Evolutionary conservation across 1,284 basidiomycete species (phyloP), one percentile per base, ranked within the genome.

Genomic region (Boletellus deceptivus): DNA sequence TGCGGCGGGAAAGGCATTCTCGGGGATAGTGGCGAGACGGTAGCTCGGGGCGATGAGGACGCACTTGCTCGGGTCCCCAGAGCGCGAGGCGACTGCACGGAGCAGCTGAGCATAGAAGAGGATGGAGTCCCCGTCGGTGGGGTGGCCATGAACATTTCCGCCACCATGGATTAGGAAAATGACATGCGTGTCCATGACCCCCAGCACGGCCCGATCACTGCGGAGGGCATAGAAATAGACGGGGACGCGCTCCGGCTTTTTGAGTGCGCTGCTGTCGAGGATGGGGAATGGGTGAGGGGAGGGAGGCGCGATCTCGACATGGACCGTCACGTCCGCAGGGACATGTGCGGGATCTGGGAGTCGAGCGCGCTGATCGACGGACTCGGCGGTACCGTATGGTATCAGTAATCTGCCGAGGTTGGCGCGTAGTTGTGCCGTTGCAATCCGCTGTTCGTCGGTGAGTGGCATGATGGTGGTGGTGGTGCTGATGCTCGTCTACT

Each of bases 161-260:
- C 58, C 58, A 9, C 58, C 55, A 9, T 59, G 58, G 3, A 60
- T 16, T 24, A 38, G 48, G 35, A 62, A 51, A 17, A 59, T 46
- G 31, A 62, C 55, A 3, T 51, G 57, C 24, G 46, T 33, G 5
- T 49, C 42, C 16, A 42, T 40, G 4, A 20, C 37, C 4, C 45
- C 14, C 29, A 10, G 2, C 11, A 17, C n/a, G 8, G 9, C 10
- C 24, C 27, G 14, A 13, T 38, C 20, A 13, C 17, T 34, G 17
- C 25, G 43, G 9, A 56, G 36, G 18, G 50, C 18, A 40, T 57
- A 56, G 11, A 53, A 57, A 34, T 59, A 59, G 22, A 61, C n/a
- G 1, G 57, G 58, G 8, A 59, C 48, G 5, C 33, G 42, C 11
- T 55, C 57, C 7, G 48, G 54, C 10, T 36, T 17, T 42, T 57